A percentile compares a stretch with the other conserved stretches of the same genome.
phyloP scores from a whole-genome alignment of 441 rosid species.

The Pelargonium fulgidum region DNA sequence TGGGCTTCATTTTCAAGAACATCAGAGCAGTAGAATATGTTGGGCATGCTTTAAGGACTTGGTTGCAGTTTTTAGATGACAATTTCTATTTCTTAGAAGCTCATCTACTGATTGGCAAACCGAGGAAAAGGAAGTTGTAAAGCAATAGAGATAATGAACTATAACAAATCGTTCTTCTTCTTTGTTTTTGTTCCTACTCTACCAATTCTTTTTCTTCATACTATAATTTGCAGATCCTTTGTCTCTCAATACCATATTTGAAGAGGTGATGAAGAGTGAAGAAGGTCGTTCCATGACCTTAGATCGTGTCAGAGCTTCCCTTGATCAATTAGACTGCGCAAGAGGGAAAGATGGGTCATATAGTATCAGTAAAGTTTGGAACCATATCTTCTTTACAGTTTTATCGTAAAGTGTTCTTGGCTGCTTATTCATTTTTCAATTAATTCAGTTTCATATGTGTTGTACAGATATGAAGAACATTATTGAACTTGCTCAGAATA shows the following conservation, averaged over 20 bases:
- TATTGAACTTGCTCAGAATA: conserved; percentile 60
- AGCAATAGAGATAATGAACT: conserved; percentile 1
- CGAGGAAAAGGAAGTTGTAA: neutral
- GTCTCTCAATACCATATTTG: conserved; percentile 59
- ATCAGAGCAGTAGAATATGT: neutral
- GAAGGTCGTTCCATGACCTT: conserved; percentile 64
- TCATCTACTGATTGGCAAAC: neutral
- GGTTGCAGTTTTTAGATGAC: neutral
- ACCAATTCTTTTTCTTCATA: neutral
- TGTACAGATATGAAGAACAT: conserved; percentile 62
- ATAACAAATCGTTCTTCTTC: neutral
- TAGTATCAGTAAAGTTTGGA: conserved; percentile 40
- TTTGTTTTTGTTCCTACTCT: neutral
- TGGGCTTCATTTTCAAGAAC: neutral
- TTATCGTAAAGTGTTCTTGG: conserved; percentile 11
- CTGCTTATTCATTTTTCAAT: conserved; percentile 16
- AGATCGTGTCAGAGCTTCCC: conserved; percentile 59
- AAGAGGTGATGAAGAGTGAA: conserved; percentile 76
- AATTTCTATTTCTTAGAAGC: neutral
- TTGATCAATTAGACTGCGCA: conserved; percentile 43
- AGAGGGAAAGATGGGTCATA: conserved; percentile 42
- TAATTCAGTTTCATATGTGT: conserved; percentile 14
- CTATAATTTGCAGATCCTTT: conserved; percentile 49
- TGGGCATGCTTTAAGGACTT: conserved; percentile 2
- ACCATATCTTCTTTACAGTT: neutral